These are phyloP conservation scores for Aegilops umbellulata DNA, from an alignment of 176 grass and related monocot species.

Conservation along the genomic window DNA sequence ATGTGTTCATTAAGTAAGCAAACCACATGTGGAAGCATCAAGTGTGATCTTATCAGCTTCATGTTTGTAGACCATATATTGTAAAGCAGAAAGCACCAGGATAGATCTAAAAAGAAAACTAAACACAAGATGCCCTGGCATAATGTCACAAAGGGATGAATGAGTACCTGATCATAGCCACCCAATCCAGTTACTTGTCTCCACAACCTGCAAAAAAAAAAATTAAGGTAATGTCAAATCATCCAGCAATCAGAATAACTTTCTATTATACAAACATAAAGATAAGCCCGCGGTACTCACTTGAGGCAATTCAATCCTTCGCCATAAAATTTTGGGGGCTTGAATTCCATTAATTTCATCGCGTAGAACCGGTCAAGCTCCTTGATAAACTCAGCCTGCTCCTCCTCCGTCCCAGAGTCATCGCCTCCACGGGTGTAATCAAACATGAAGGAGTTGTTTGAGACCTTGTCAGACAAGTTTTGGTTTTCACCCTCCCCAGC, in stretches of 20 bases:
- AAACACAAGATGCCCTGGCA: background rate
- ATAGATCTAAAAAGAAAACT: background rate
- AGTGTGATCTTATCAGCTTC: background rate
- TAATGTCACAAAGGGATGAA: background rate
- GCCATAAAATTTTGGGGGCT: conserved; percentile 86
- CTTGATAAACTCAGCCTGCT: conserved; percentile 85
- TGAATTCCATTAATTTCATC: conserved; percentile 78
- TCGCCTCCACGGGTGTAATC: conserved; percentile 61
- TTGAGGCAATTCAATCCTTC: conserved; percentile 93
- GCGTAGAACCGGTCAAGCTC: conserved; percentile 76
- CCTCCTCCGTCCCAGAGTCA: conserved; percentile 84
- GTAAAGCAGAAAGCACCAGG: background rate
- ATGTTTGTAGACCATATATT: background rate
- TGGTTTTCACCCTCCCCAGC: background rate
- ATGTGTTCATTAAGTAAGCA: background rate
- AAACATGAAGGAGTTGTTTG: conserved; percentile 53
- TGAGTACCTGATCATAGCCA: conserved; percentile 91
- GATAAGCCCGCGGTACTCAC: conserved; percentile 35
- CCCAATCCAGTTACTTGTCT: conserved; percentile 93
- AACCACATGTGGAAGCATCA: background rate
- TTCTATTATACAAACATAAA: background rate
- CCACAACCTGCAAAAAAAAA: conserved; percentile 68
- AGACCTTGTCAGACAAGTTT: conserved; percentile 23
- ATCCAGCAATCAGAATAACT: background rate
- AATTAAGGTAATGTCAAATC: conserved; percentile 17